Conservation (phyloP, 768 basidiomycete genomes). For the Tubosaeta brunneosetosa region DNA sequence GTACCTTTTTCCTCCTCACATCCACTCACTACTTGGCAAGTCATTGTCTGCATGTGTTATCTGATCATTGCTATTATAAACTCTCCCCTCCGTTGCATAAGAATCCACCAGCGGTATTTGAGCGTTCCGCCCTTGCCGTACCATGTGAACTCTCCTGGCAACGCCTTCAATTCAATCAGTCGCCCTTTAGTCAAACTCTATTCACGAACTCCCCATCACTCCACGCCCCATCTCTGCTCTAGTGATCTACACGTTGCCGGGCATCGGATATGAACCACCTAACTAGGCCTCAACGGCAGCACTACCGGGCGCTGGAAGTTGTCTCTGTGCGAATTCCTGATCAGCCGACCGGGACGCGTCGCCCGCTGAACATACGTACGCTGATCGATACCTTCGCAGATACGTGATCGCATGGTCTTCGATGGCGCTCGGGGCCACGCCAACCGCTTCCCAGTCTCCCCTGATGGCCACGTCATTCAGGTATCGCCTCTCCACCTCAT, state of each 20-base stretch:
- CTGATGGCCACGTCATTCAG: slow-evolving; percentile 72
- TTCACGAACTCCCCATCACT: slow-evolving; percentile 16
- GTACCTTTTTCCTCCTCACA: slow-evolving; percentile 11
- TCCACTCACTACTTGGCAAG: slow-evolving; percentile 6
- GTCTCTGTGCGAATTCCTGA: slow-evolving; percentile 36
- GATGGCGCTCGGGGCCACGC: slow-evolving; percentile 76
- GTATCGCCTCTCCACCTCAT: slow-evolving; percentile 85
- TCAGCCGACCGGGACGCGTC: slow-evolving; percentile 11
- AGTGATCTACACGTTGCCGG: slow-evolving; percentile 25
- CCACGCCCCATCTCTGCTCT: slow-evolving; percentile 9
- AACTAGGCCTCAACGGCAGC: slow-evolving; percentile 49
- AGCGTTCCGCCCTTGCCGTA: slow-evolving; percentile 16
- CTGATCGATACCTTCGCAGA: slow-evolving; percentile 82
- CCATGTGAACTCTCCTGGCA: slow-evolving; percentile 29
- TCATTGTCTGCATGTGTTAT: slow-evolving; percentile 18
- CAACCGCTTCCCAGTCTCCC: slow-evolving; percentile 82
- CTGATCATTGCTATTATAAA: slow-evolving; percentile 28
- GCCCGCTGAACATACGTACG: slow-evolving; percentile 52
- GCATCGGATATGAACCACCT: slow-evolving; percentile 28
- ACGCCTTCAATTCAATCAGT: slow-evolving; percentile 24
- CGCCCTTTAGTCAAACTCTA: slow-evolving; percentile 19
- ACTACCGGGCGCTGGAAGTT: slow-evolving; percentile 67
- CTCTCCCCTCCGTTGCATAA: slow-evolving; percentile 13
- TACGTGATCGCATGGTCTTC: slow-evolving; percentile 88
- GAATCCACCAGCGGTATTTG: slow-evolving; percentile 22